Evolutionary conservation across 441 rosid genomes (phyloP).

Genomic region (Omphalea diandra): DNA sequence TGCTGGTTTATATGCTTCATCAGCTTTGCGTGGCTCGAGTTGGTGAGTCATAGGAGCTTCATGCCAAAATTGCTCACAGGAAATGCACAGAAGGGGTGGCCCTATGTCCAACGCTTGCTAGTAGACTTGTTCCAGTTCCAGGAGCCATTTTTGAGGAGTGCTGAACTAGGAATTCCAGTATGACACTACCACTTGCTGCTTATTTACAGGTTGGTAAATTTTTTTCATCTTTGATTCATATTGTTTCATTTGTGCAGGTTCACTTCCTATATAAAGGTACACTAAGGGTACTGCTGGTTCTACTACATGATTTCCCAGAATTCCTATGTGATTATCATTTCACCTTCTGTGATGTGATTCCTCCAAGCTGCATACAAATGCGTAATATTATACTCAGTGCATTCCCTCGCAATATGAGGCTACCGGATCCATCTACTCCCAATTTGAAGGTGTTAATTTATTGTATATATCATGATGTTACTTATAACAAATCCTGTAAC

Average conservation of each 20-base stretch:
- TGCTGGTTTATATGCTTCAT: conserved; percentile 23
- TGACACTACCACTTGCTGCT: conserved; percentile 31
- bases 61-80: conserved; percentile 94
- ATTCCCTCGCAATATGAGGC: conserved; percentile 97
- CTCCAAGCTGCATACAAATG: conserved; percentile 99
- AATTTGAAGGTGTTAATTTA: conserved; percentile 67
- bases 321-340: conserved; percentile 92
- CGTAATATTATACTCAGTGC: conserved; percentile 96
- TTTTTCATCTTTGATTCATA: conserved; percentile 18
- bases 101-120: conserved; percentile 86
- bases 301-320: conserved; percentile 98
- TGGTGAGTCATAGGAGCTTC: conserved; percentile 96
- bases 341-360: conserved; percentile 87
- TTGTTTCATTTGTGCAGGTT: conserved; percentile 46
- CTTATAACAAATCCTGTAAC: neutral
- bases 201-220: conserved; percentile 8
- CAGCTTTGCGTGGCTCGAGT: conserved; percentile 99
- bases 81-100: conserved; percentile 97
- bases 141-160: conserved; percentile 96
- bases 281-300: conserved; percentile 89
- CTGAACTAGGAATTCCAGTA: conserved; percentile 84
- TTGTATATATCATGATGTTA: neutral
- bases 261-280: conserved; percentile 91
- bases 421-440: conserved; percentile 99
- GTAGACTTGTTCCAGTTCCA: conserved; percentile 93